These are phyloP conservation scores for Phaeosphaeriaceae sp. DNA, from an alignment of 2,329 filamentous ascomycete species.

Conservation along the genomic window DNA sequence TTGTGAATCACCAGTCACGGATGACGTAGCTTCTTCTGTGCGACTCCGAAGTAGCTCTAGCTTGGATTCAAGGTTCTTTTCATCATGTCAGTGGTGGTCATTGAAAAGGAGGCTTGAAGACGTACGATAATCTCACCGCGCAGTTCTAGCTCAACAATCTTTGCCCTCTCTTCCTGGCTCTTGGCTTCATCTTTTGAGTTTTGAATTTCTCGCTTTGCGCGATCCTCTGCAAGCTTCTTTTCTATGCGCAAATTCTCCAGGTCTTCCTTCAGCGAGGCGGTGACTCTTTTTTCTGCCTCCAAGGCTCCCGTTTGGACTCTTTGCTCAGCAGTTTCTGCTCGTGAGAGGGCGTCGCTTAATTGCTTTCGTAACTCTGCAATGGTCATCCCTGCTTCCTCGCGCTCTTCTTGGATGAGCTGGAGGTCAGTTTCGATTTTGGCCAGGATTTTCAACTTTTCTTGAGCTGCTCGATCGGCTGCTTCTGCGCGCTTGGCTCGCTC, in stretches of 20 bases:
- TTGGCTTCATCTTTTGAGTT: slow-evolving; percentile 76
- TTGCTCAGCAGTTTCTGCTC: slow-evolving; percentile 70
- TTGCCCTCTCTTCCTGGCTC: slow-evolving; percentile 72
- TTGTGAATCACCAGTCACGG: slow-evolving; percentile 79
- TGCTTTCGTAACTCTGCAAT: slow-evolving; percentile 74
- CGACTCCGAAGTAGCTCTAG: slow-evolving; percentile 84
- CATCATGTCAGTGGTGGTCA: slow-evolving; percentile 25
- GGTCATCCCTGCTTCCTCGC: slow-evolving; percentile 66
- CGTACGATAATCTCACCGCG: slow-evolving; percentile 72
- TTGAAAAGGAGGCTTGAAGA: background rate
- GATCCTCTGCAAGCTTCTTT: slow-evolving; percentile 75
- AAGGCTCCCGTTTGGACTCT: slow-evolving; percentile 72
- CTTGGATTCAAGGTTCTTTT: slow-evolving; percentile 81
- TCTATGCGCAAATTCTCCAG: slow-evolving; percentile 73
- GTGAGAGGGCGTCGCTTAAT: slow-evolving; percentile 69
- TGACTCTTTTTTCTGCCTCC: slow-evolving; percentile 66
- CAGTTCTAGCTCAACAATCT: slow-evolving; percentile 75
- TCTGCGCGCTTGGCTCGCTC: slow-evolving; percentile 68
- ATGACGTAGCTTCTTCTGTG: slow-evolving; percentile 88
- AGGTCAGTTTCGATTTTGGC: slow-evolving; percentile 63
- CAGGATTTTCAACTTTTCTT: slow-evolving; percentile 61
- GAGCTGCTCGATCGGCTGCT: slow-evolving; percentile 62
- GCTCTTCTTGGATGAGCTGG: slow-evolving; percentile 66
- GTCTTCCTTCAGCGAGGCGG: slow-evolving; percentile 65
- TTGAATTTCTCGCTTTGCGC: slow-evolving; percentile 70